Percentiles rank a stretch among this genome's conserved stretches.
Evolutionary conservation across 1,284 basidiomycete species (phyloP).

Genomic region (Malassezia sympodialis): DNA sequence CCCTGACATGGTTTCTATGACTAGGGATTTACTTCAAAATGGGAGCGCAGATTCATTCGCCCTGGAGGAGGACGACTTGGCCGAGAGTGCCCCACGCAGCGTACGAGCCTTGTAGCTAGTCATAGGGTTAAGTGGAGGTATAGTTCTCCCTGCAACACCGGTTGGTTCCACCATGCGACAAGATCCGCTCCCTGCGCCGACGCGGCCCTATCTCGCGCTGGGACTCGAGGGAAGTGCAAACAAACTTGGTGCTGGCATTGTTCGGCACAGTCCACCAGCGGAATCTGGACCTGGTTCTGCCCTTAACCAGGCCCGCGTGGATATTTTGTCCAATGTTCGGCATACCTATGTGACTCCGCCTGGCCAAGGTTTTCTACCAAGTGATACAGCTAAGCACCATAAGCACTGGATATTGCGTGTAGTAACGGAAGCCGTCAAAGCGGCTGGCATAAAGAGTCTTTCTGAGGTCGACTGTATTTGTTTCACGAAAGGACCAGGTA

Average conservation of each 20-base stretch:
- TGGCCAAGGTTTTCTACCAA: slow-evolving; percentile 89
- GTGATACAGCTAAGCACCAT: slow-evolving; percentile 91
- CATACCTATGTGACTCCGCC: slow-evolving; percentile 98
- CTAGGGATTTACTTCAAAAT: neutral
- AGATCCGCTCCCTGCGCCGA: slow-evolving; percentile 28
- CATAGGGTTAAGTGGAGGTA: neutral
- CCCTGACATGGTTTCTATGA: neutral
- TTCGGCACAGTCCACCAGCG: slow-evolving; percentile 60
- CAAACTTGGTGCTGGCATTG: slow-evolving; percentile 91
- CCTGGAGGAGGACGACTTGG: neutral
- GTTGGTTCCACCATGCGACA: neutral
- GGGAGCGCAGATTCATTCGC: neutral
- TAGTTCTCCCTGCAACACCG: neutral
- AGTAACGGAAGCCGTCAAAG: slow-evolving; percentile 66
- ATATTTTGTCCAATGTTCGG: slow-evolving; percentile 57
- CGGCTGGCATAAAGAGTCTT: slow-evolving; percentile 60
- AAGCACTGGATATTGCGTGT: slow-evolving; percentile 80
- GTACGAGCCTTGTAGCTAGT: slow-evolving; percentile 9
- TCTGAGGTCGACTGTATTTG: slow-evolving; percentile 84
- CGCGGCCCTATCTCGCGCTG: slow-evolving; percentile 34
- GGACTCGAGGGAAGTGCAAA: slow-evolving; percentile 58
- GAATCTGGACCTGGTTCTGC: slow-evolving; percentile 59
- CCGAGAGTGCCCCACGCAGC: slow-evolving; percentile 4
- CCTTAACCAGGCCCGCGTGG: slow-evolving; percentile 46
- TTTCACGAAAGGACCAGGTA: slow-evolving; percentile 97